A percentile compares a stretch with the other conserved stretches of the same genome.
phyloP scores from a whole-genome alignment of 139 green algal genomes.

The Edaphochlamys debaryana region DNA sequence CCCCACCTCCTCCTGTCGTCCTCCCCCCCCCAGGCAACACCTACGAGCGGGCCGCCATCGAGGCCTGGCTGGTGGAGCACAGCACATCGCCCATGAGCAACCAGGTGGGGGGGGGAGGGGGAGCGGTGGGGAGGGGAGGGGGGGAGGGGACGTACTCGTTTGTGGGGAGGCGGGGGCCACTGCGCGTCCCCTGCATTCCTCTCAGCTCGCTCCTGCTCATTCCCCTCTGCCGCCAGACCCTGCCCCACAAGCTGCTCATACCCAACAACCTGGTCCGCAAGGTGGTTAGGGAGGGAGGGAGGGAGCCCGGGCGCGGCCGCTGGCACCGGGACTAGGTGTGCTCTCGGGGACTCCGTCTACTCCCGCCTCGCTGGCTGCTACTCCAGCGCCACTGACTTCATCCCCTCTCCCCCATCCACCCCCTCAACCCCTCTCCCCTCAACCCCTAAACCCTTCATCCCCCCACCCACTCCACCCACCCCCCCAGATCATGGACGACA shows the following conservation, averaged over 20 bases:
- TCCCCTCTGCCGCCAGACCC: not conserved
- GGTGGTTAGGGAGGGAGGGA: slow-evolving; percentile 3
- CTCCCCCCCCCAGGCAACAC: slow-evolving; percentile 51
- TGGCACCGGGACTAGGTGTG: no score
- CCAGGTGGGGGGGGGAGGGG: not conserved
- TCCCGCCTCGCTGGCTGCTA: no score
- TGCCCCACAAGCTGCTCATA: slow-evolving; percentile 39
- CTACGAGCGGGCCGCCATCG: slow-evolving; percentile 70
- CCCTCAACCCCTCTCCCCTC: no score
- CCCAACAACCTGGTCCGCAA: slow-evolving; percentile 45
- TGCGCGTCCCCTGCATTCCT: not conserved
- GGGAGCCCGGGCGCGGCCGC: no score
- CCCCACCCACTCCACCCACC: no score
- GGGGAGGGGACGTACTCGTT: not conserved
- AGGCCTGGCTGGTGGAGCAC: slow-evolving; percentile 63
- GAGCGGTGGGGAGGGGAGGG: not conserved
- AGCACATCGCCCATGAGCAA: slow-evolving; percentile 71
- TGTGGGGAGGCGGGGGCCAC: not conserved
- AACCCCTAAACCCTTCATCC: no score
- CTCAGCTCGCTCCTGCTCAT: no score
- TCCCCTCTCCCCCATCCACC: no score
- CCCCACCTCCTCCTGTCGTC: not conserved
- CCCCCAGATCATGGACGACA: no score
- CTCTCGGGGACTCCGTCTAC: no score
- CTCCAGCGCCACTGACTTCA: no score